A percentile compares a stretch with the other conserved stretches of the same genome.
Conservation (phyloP, 176 grass and related monocot species). For the Juncus effusus region DNA sequence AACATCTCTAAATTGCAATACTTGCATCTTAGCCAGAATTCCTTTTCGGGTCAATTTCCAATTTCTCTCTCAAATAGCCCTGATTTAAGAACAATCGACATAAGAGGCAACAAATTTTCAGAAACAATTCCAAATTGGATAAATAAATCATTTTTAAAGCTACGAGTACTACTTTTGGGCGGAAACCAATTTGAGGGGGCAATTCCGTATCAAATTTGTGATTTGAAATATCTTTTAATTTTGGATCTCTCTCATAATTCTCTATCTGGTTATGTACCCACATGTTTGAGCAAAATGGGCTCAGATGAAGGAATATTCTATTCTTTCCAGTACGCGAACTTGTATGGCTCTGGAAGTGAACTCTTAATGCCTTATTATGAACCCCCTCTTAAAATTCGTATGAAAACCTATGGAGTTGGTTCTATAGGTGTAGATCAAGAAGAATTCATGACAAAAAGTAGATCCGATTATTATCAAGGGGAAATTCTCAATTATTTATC, state of each 20-base stretch:
- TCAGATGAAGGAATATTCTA: neutral
- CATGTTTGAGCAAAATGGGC: constrained; percentile 32
- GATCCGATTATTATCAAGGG: constrained; percentile 18
- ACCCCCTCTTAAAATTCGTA: neutral
- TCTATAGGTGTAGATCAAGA: constrained; percentile 15
- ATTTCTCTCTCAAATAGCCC: neutral
- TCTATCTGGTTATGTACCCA: constrained; percentile 24
- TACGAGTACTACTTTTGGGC: constrained; percentile 28
- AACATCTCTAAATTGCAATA: constrained; percentile 8
- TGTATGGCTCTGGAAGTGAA: neutral
- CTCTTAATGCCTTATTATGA: constrained; percentile 3
- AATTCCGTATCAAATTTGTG: constrained; percentile 22
- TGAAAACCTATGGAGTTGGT: neutral
- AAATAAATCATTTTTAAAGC: constrained; percentile 13
- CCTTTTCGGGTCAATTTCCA: constrained; percentile 23
- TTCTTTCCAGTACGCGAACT: constrained; percentile 17
- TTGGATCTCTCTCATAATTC: constrained; percentile 34
- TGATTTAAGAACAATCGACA: constrained; percentile 20
- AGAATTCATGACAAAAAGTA: constrained; percentile 28
- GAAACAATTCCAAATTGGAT: constrained; percentile 16
- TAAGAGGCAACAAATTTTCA: constrained; percentile 22
- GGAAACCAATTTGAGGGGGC: constrained; percentile 28
- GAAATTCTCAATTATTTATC: constrained; percentile 6
- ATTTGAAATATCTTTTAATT: constrained; percentile 9
- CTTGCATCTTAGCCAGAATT: constrained; percentile 26